A percentile compares a stretch with the other conserved stretches of the same genome.
These are phyloP conservation scores for Pisolithus albus DNA, from an alignment of 768 basidiomycete genomes.

Conservation along the genomic window DNA sequence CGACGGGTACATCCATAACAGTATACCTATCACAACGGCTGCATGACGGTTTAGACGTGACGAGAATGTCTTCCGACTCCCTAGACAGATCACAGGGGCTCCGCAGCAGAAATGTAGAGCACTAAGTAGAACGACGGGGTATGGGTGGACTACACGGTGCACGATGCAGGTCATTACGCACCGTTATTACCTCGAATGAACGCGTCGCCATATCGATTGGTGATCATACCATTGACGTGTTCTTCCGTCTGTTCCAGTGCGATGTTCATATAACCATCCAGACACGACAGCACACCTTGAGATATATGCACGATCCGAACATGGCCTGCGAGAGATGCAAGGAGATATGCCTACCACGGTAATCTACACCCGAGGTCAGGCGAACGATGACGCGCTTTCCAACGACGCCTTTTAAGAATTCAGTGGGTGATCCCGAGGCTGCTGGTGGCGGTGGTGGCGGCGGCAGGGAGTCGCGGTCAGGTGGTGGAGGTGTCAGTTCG, in stretches of 20 bases:
- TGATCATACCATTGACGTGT: conserved; percentile 80
- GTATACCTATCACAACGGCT: too few species aligned
- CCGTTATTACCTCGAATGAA: conserved; percentile 96
- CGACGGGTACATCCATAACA: too few species aligned
- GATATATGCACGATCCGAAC: neutral
- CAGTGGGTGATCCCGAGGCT: conserved; percentile 77
- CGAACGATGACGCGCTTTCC: conserved; percentile 94
- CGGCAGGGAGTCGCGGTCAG: conserved; percentile 38
- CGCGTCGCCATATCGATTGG: conserved; percentile 89
- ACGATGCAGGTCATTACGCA: conserved; percentile 22
- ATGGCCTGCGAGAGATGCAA: neutral
- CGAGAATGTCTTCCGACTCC: neutral
- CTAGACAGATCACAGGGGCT: conserved; percentile 37
- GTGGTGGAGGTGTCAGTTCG: conserved; percentile 29
- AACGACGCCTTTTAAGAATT: conserved; percentile 91
- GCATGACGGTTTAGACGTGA: too few species aligned
- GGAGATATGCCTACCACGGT: conserved; percentile 55
- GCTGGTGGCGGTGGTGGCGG: conserved; percentile 45
- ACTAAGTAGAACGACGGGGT: conserved; percentile 35
- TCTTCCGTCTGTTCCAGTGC: conserved; percentile 97
- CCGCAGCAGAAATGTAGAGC: conserved; percentile 72
- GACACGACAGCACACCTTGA: conserved; percentile 83
- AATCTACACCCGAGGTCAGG: conserved; percentile 88
- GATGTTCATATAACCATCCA: conserved; percentile 99
- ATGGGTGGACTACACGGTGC: conserved; percentile 2